phyloP scores from a whole-genome alignment of 768 basidiomycete species.

The Lactarius akahatsu region DNA sequence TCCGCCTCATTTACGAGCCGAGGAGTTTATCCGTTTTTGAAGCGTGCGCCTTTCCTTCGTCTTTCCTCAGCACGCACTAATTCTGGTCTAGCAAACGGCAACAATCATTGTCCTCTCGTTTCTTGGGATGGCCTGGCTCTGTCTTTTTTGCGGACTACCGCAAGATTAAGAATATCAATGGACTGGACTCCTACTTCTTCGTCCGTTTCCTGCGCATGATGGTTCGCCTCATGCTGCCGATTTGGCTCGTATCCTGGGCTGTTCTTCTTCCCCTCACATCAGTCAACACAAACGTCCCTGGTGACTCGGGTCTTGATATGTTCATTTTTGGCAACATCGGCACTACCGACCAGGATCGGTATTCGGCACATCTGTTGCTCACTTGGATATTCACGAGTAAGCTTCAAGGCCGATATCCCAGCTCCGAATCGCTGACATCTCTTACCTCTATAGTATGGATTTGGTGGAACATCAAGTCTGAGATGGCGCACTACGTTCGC shows the following conservation, averaged over 20 bases:
- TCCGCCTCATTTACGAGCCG: constrained; percentile 88
- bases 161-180: constrained; percentile 65
- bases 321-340: constrained; percentile 84
- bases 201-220: constrained; percentile 88
- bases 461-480: constrained; percentile 73
- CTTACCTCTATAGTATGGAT: constrained; percentile 65
- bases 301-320: constrained; percentile 56
- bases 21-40: constrained; percentile 62
- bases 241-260: constrained; percentile 88
- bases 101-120: constrained; percentile 46
- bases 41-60: constrained; percentile 37
- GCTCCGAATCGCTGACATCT: not conserved
- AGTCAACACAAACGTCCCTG: constrained; percentile 47
- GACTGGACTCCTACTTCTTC: constrained; percentile 91
- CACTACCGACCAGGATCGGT: constrained; percentile 50
- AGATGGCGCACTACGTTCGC: constrained; percentile 78
- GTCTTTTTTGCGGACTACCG: constrained; percentile 62
- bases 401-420: constrained; percentile 31
- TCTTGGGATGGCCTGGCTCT: constrained; percentile 66
- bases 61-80: not conserved
- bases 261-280: constrained; percentile 77
- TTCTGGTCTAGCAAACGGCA: constrained; percentile 53
- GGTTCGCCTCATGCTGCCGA: constrained; percentile 77
- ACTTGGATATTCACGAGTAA: constrained; percentile 76
- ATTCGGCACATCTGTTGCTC: constrained; percentile 75